These are phyloP conservation scores for Leccinum boreale DNA, from an alignment of 768 basidiomycete genomes.

Conservation along the genomic window DNA sequence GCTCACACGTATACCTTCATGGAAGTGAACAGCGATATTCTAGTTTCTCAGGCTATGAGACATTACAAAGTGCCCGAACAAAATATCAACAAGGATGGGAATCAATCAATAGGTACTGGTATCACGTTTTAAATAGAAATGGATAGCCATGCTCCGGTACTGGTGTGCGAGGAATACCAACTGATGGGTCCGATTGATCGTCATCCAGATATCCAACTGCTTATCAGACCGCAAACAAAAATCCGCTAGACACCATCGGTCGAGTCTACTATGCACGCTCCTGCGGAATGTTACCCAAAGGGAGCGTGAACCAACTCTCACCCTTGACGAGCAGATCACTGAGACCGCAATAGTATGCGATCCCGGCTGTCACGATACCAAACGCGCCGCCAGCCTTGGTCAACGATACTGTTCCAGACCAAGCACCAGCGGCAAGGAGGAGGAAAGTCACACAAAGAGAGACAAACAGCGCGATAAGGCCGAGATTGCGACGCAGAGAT, in stretches of 20 bases:
- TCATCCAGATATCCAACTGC: not conserved
- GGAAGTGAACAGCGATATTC: not conserved
- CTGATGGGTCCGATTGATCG: not conserved
- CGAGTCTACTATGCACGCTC: not conserved
- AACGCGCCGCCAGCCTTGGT: constrained; percentile 43
- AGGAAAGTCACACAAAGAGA: constrained; percentile 54
- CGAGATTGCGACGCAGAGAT: constrained; percentile 48
- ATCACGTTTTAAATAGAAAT: not conserved
- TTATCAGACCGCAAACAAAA: constrained; percentile 5
- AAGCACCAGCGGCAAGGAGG: constrained; percentile 41
- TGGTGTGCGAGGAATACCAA: not conserved
- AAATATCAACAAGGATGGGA: not conserved
- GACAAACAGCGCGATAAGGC: constrained; percentile 47
- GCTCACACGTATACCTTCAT: not conserved
- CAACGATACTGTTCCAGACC: constrained; percentile 21
- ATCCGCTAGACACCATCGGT: not conserved
- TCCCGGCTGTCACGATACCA: constrained; percentile 43
- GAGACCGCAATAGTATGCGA: constrained; percentile 47
- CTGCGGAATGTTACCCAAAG: constrained; percentile 31
- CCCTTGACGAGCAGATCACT: constrained; percentile 39
- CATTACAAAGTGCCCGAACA: constrained; percentile 5
- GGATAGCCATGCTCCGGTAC: not conserved
- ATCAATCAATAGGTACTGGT: not conserved
- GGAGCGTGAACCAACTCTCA: constrained; percentile 40
- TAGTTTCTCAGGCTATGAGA: not conserved